Conservation (phyloP, 805 yeast species). For the Candida verbasci region DNA sequence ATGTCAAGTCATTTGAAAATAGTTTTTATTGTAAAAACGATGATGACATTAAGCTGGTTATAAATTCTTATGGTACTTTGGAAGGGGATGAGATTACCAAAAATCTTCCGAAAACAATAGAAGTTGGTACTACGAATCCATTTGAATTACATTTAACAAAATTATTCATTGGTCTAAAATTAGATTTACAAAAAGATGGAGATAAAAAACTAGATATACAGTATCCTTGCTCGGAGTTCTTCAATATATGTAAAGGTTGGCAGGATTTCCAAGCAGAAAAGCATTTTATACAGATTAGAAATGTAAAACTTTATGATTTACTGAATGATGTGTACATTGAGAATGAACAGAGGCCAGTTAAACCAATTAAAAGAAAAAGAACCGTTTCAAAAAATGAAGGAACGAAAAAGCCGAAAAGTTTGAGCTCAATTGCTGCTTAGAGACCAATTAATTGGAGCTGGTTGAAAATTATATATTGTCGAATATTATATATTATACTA, state of each 20-base stretch:
- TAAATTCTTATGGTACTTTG: conserved; percentile 60
- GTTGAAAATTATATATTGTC: neutral
- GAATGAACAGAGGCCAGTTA: conserved; percentile 60
- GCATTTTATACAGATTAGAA: conserved; percentile 61
- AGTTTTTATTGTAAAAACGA: conserved; percentile 33
- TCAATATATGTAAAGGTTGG: conserved; percentile 73
- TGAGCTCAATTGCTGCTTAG: neutral
- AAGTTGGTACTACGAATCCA: neutral
- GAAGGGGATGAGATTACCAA: conserved; percentile 45
- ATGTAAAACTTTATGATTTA: conserved; percentile 62
- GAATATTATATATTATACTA: neutral
- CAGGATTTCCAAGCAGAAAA: conserved; percentile 57
- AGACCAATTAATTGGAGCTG: neutral
- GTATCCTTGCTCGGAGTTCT: conserved; percentile 87
- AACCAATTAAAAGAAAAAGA: conserved; percentile 24
- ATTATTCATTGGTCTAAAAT: conserved; percentile 73
- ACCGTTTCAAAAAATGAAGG: conserved; percentile 16
- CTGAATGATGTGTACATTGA: conserved; percentile 78
- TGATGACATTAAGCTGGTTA: conserved; percentile 29
- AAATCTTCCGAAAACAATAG: conserved; percentile 10
- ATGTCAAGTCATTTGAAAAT: conserved; percentile 54
- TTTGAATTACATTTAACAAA: conserved; percentile 58
- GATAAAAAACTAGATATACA: conserved; percentile 67
- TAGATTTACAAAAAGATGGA: conserved; percentile 39
- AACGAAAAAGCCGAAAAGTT: conserved; percentile 32